Conservation (phyloP, 73 alveolate genomes). For the Paramecium pentaurelia region DNA sequence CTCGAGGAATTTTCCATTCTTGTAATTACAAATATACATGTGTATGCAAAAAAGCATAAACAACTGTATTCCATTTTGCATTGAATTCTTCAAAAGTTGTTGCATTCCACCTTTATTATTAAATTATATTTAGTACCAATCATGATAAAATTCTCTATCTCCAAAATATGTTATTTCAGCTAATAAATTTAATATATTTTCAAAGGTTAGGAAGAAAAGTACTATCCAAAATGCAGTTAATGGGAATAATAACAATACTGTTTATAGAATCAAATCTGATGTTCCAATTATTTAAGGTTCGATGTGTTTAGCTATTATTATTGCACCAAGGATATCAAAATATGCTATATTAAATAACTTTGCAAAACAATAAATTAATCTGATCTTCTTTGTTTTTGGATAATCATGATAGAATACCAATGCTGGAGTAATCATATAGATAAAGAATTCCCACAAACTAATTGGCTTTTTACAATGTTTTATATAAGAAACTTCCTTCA, state of each 20-base stretch:
- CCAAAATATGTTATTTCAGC: constrained; percentile 74
- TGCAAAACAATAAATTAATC: neutral
- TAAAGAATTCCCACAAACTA: neutral
- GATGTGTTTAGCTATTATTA: neutral
- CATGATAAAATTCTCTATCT: constrained; percentile 72
- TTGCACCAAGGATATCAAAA: neutral
- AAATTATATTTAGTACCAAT: constrained; percentile 49
- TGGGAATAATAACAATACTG: neutral
- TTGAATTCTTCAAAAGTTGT: constrained; percentile 5
- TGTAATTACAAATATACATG: neutral
- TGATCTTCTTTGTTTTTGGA: neutral
- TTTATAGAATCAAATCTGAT: neutral
- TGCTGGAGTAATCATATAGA: neutral
- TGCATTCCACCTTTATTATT: neutral
- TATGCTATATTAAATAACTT: neutral
- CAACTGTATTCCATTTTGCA: constrained; percentile 3
- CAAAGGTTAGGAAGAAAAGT: constrained; percentile 61
- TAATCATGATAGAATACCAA: neutral
- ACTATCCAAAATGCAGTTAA: constrained; percentile 16
- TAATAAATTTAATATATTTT: constrained; percentile 55
- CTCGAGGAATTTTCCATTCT: neutral
- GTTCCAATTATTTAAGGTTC: neutral
- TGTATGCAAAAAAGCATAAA: neutral
- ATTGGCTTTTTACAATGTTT: neutral
- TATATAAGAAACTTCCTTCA: neutral